A percentile compares a stretch with the other conserved stretches of the same genome.
Evolutionary conservation across 352 stramenopile genomes (phyloP).

Genomic region (Pilasporangium apinafurcum): DNA sequence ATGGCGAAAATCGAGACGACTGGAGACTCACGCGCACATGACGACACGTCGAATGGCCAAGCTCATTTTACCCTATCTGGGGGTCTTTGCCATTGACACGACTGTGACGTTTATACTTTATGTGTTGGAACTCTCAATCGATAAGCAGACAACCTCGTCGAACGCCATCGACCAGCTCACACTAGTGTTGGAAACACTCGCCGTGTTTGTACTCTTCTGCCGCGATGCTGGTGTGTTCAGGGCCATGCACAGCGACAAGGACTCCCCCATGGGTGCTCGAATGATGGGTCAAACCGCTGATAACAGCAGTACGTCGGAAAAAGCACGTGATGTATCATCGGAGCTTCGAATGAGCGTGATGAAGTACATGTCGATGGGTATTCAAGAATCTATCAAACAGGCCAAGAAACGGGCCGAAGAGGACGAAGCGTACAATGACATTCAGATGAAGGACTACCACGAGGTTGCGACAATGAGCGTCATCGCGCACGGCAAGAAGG

Average conservation of each 20-base stretch:
- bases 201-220: conserved; percentile 70
- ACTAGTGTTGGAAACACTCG: conserved; percentile 63
- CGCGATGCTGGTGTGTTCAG: conserved; percentile 62
- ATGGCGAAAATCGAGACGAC: conserved; percentile 60
- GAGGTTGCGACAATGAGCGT: conserved; percentile 63
- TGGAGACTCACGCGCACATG: conserved; percentile 70
- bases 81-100: conserved; percentile 52
- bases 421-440: conserved; percentile 13
- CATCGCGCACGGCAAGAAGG: conserved; percentile 54
- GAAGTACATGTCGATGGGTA: conserved; percentile 83
- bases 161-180: conserved; percentile 68
- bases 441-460: conserved; percentile 67
- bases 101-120: conserved; percentile 46
- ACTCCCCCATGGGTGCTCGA: conserved; percentile 12
- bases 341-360: conserved; percentile 81
- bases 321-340: conserved; percentile 69
- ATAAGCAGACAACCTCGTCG: conserved; percentile 26
- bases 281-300: conserved; percentile 5
- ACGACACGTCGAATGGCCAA: conserved; percentile 81
- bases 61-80: conserved; percentile 74
- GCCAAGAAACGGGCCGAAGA: conserved; percentile 27
- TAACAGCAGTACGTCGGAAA: conserved; percentile 3
- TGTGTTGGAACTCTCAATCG: conserved; percentile 24
- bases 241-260: conserved; percentile 16
- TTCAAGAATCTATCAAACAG: conserved; percentile 65